Conservation (phyloP, 129 eudicot species). For the Kitagawia praeruptora region DNA sequence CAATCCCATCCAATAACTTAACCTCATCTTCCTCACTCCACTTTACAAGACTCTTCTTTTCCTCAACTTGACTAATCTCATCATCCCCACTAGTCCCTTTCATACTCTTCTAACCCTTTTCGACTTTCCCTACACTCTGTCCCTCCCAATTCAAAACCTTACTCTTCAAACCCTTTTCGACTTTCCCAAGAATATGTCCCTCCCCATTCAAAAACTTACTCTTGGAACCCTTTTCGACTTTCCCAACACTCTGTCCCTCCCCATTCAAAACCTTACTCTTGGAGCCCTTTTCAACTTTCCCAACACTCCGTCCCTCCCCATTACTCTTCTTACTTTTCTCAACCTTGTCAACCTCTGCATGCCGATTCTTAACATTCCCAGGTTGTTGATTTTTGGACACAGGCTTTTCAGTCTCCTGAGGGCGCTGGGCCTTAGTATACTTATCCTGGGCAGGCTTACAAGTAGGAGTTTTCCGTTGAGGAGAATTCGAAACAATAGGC, state of each 20-base stretch:
- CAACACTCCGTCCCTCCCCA: too few relatives aligned
- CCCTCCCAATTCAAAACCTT: not conserved
- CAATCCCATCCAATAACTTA: slow-evolving; percentile 29
- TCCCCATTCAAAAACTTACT: too few relatives aligned
- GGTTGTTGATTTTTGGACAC: not conserved
- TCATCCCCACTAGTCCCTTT: not conserved
- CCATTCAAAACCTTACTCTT: too few relatives aligned
- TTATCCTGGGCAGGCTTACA: too few relatives aligned
- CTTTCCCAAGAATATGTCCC: too few relatives aligned
- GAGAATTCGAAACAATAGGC: not conserved
- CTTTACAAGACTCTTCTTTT: not conserved
- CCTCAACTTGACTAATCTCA: not conserved
- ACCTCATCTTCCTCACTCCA: slow-evolving; percentile 28
- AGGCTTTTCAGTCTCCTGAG: not conserved
- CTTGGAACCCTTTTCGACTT: too few relatives aligned
- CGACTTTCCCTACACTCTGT: not conserved
- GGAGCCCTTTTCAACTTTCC: too few relatives aligned
- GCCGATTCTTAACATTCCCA: not conserved
- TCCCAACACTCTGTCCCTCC: too few relatives aligned
- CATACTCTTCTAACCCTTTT: not conserved
- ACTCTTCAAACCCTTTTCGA: too few relatives aligned
- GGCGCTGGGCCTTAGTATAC: too few relatives aligned
- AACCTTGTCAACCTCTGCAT: not conserved
- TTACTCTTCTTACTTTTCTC: too few relatives aligned
- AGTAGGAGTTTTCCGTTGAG: not conserved